phyloP scores from a whole-genome alignment of 768 basidiomycete genomes.

The Suillus brevipes region DNA sequence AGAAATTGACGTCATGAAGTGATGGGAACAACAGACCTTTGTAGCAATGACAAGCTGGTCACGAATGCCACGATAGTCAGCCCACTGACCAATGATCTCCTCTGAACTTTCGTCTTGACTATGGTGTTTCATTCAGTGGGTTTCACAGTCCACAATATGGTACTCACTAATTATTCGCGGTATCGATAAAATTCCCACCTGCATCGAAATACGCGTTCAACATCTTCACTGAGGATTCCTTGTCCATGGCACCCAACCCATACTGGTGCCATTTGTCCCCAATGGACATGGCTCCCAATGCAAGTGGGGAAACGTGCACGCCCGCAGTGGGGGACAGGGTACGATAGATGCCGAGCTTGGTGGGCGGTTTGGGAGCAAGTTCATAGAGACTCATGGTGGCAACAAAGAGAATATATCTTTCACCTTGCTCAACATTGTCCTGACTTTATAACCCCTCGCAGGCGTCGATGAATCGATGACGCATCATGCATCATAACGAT shows the following conservation, averaged over 20 bases:
- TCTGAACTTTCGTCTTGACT: slow-evolving; percentile 44
- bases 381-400: not conserved
- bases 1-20: not conserved
- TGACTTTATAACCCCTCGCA: not conserved
- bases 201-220: slow-evolving; percentile 46
- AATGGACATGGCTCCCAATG: slow-evolving; percentile 50
- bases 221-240: slow-evolving; percentile 43
- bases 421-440: too few species aligned
- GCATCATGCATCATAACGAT: not conserved
- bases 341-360: slow-evolving; percentile 41
- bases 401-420: too few species aligned
- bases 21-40: slow-evolving; percentile 25
- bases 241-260: slow-evolving; percentile 45
- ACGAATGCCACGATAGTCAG: slow-evolving; percentile 39
- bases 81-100: slow-evolving; percentile 51
- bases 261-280: slow-evolving; percentile 42
- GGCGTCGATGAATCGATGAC: not conserved
- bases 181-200: slow-evolving; percentile 53
- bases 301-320: slow-evolving; percentile 49
- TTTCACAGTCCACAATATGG: not conserved
- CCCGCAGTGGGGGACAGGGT: slow-evolving; percentile 41
- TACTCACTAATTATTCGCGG: slow-evolving; percentile 45
- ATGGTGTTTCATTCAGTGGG: not conserved
- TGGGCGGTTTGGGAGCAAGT: slow-evolving; percentile 28
- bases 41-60: slow-evolving; percentile 49